phyloP scores from a whole-genome alignment of 2,329 filamentous ascomycete species.

The Alternaria infectoria region DNA sequence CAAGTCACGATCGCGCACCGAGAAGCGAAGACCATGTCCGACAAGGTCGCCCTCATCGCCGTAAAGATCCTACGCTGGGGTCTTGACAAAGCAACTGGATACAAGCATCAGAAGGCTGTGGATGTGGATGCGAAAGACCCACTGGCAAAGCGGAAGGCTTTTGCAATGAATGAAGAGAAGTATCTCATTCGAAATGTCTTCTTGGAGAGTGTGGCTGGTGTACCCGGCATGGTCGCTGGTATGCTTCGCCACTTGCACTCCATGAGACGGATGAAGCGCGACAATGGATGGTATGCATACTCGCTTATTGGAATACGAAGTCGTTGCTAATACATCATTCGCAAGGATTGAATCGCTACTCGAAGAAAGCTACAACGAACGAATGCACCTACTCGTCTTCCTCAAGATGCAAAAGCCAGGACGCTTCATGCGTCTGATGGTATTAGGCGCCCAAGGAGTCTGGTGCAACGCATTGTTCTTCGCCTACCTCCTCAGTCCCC shows the following conservation, averaged over 20 bases:
- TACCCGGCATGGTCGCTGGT: slow-evolving; percentile 95
- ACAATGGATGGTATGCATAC: slow-evolving; percentile 78
- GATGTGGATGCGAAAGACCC: slow-evolving; percentile 46
- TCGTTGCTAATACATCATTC: slow-evolving; percentile 9
- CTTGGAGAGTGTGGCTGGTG: slow-evolving; percentile 90
- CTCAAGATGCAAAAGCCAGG: slow-evolving; percentile 88
- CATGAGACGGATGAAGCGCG: slow-evolving; percentile 82
- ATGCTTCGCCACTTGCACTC: slow-evolving; percentile 90
- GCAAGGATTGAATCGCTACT: slow-evolving; percentile 85
- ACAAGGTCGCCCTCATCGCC: slow-evolving; percentile 78
- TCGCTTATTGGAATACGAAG: neutral
- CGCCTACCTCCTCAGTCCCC: slow-evolving; percentile 83
- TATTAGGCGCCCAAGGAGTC: slow-evolving; percentile 66
- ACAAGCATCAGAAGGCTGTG: slow-evolving; percentile 70
- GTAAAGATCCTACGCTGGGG: slow-evolving; percentile 78
- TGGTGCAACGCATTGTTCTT: slow-evolving; percentile 97
- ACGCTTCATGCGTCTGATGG: slow-evolving; percentile 89
- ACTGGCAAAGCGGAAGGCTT: slow-evolving; percentile 65
- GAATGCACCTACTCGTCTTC: slow-evolving; percentile 92
- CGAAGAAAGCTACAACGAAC: slow-evolving; percentile 89
- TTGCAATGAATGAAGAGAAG: slow-evolving; percentile 78
- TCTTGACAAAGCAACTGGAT: slow-evolving; percentile 82
- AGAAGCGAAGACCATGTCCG: slow-evolving; percentile 72
- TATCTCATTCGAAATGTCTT: slow-evolving; percentile 93
- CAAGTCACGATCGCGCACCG: slow-evolving; percentile 78